These are phyloP conservation scores for Coniferiporia sulphurascens DNA, from an alignment of 1,284 basidiomycete species.

Conservation along the genomic window DNA sequence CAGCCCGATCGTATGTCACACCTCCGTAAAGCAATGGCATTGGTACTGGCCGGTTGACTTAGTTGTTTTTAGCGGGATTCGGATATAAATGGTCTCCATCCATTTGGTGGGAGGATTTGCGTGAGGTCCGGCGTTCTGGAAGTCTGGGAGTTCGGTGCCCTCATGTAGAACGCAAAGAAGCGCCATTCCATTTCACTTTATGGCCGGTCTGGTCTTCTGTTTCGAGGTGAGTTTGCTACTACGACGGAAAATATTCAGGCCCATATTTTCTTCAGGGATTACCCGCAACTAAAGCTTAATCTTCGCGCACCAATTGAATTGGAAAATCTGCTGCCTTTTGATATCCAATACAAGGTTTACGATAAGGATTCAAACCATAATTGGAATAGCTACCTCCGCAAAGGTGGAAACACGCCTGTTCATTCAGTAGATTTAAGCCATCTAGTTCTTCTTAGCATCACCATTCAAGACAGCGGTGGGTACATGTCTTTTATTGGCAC, in stretches of 20 bases:
- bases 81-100: slow-evolving; percentile 91
- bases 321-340: slow-evolving; percentile 95
- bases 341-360: slow-evolving; percentile 93
- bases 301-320: slow-evolving; percentile 95
- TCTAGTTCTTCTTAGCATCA: slow-evolving; percentile 87
- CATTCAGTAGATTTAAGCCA: slow-evolving; percentile 96
- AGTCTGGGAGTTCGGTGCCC: slow-evolving; percentile 74
- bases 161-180: slow-evolving; percentile 78
- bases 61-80: slow-evolving; percentile 68
- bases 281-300: slow-evolving; percentile 81
- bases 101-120: slow-evolving; percentile 89
- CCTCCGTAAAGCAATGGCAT: neutral
- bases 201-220: slow-evolving; percentile 70
- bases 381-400: slow-evolving; percentile 89
- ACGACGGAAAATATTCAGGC: neutral
- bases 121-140: slow-evolving; percentile 1
- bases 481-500: neutral
- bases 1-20: slow-evolving; percentile 85
- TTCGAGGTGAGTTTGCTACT: slow-evolving; percentile 42
- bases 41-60: slow-evolving; percentile 8
- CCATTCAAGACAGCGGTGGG: slow-evolving; percentile 85
- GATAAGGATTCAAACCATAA: slow-evolving; percentile 94
- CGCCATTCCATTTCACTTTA: slow-evolving; percentile 93
- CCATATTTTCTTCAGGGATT: slow-evolving; percentile 47
- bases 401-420: slow-evolving; percentile 94